These are phyloP conservation scores for Isatis tinctoria DNA, from an alignment of 345 rosid species.

Conservation along the genomic window DNA sequence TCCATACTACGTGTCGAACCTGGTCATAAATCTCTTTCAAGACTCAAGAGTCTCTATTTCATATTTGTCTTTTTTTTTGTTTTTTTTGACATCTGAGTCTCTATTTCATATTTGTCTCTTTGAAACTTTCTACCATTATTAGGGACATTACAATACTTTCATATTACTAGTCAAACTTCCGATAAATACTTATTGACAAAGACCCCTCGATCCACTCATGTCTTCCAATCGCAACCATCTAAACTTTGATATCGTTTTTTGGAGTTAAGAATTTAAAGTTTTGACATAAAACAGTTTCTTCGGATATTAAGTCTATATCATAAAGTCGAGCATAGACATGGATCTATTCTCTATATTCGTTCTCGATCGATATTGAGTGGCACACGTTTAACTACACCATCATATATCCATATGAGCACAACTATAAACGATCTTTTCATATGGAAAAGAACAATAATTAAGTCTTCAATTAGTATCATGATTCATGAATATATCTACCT, in stretches of 20 bases:
- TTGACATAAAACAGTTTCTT: neutral
- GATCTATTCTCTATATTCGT: conserved; percentile 9
- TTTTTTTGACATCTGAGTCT: too few species aligned
- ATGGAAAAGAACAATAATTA: neutral
- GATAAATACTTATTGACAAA: conserved; percentile 7
- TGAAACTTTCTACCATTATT: conserved; percentile 1
- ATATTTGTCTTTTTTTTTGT: too few species aligned
- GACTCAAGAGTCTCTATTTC: conserved; percentile 13
- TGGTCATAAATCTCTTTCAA: conserved; percentile 19
- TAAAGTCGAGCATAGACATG: conserved; percentile 14
- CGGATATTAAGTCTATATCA: conserved; percentile 8
- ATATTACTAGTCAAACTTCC: conserved; percentile 25
- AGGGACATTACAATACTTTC: conserved; percentile 1
- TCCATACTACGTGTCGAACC: conserved; percentile 26
- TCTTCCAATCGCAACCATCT: conserved; percentile 15
- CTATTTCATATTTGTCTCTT: conserved; percentile 29
- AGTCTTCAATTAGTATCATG: neutral
- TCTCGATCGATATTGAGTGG: conserved; percentile 15
- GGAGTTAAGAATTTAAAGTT: neutral
- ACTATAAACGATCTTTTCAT: neutral
- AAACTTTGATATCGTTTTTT: neutral
- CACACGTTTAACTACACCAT: conserved; percentile 16
- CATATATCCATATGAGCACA: conserved; percentile 12
- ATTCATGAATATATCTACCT: conserved; percentile 6
- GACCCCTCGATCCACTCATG: conserved; percentile 21